These are phyloP conservation scores for Penicillium pancosmium DNA, from an alignment of 495 filamentous ascomycete species.

Conservation along the genomic window DNA sequence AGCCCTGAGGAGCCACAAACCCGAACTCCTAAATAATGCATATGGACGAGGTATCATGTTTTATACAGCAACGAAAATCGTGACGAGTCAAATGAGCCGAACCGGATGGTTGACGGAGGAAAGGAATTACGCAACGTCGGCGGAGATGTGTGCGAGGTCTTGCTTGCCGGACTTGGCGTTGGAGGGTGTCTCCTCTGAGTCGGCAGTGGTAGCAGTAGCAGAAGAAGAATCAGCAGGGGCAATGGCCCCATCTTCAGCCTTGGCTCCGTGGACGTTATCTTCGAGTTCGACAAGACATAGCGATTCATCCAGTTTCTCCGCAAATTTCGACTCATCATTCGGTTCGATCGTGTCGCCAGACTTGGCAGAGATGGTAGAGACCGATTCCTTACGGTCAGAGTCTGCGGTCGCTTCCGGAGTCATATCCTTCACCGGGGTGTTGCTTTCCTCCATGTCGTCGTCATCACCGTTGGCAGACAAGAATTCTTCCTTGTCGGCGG, in stretches of 20 bases:
- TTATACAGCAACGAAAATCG: conserved; percentile 1
- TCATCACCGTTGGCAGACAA: conserved; percentile 47
- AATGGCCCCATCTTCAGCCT: neutral
- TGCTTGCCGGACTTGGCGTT: neutral
- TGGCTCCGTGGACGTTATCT: neutral
- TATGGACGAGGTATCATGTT: conserved; percentile 4
- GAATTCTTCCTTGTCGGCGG: conserved; percentile 41
- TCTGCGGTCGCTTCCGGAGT: neutral
- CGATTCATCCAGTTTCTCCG: neutral
- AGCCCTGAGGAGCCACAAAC: neutral
- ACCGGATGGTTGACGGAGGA: neutral
- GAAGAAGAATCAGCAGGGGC: neutral
- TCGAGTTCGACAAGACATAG: neutral
- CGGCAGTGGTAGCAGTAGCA: neutral
- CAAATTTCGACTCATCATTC: neutral
- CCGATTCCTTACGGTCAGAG: conserved; percentile 2
- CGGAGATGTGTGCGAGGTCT: neutral
- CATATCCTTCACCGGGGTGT: neutral
- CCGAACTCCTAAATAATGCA: neutral
- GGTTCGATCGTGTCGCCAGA: neutral
- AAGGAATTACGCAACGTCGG: neutral
- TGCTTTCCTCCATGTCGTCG: conserved; percentile 16
- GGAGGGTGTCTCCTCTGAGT: neutral
- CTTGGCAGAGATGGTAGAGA: conserved; percentile 2
- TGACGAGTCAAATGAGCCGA: neutral